These are phyloP conservation scores for Camelina hispida DNA, from an alignment of 345 rosid species.

Conservation along the genomic window DNA sequence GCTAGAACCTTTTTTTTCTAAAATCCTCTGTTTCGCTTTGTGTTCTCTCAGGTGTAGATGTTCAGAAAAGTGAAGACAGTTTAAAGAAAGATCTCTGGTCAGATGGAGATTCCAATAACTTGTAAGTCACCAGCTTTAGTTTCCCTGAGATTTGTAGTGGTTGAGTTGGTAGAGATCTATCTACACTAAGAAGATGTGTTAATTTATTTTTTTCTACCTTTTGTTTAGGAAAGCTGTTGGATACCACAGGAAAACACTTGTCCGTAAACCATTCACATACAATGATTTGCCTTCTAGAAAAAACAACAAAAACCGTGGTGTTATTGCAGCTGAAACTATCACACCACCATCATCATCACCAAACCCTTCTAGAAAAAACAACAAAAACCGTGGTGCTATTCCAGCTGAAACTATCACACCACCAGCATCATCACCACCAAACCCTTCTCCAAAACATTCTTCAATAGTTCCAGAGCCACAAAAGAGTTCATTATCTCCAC, in stretches of 20 bases:
- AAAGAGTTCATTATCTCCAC: constrained; percentile 15
- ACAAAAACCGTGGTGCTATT: too few relatives aligned
- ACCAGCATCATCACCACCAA: constrained; percentile 30
- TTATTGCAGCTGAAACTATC: constrained; percentile 8
- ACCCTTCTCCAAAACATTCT: constrained; percentile 18
- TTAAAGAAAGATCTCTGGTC: constrained; percentile 42
- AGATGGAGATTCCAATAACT: constrained; percentile 9
- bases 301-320: not conserved
- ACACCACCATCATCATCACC: constrained; percentile 35
- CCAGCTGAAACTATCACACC: constrained; percentile 28
- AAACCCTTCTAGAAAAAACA: constrained; percentile 8
- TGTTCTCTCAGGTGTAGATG: constrained; percentile 43
- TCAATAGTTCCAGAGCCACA: constrained; percentile 14
- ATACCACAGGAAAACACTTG: constrained; percentile 50
- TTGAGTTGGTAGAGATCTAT: not conserved
- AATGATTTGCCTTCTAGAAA: not conserved
- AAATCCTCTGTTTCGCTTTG: constrained; percentile 23
- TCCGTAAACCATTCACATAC: not conserved
- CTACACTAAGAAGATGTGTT: not conserved
- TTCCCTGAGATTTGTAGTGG: not conserved
- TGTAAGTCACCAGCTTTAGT: constrained; percentile 29
- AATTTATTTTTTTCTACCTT: not conserved
- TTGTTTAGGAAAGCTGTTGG: constrained; percentile 50
- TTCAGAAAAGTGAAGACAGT: constrained; percentile 36
- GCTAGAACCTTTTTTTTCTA: not conserved